Conservation (phyloP, 768 basidiomycete species). For the Suillus clintonianus region DNA sequence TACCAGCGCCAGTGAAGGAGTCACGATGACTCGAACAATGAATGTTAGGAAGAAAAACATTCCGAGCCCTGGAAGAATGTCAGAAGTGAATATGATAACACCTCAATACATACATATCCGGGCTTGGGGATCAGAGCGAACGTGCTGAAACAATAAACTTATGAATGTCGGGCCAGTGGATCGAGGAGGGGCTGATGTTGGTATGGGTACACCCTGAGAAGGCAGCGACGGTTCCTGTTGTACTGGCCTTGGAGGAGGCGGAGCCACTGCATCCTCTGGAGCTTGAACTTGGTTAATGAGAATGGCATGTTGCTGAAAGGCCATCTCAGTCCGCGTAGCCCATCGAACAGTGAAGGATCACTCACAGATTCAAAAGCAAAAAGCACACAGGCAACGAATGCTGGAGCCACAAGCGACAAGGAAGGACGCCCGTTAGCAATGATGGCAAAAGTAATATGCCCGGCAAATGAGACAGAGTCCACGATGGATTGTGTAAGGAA, state of each 20-base stretch:
- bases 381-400: constrained; percentile 78
- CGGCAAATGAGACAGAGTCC: constrained; percentile 84
- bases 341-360: constrained; percentile 6
- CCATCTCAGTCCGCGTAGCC: not conserved
- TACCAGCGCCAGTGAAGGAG: constrained; percentile 62
- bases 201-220: constrained; percentile 21
- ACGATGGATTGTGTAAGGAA: constrained; percentile 79
- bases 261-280: constrained; percentile 56
- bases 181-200: constrained; percentile 17
- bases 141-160: constrained; percentile 55
- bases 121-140: constrained; percentile 70
- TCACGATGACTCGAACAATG: constrained; percentile 73
- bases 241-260: constrained; percentile 26
- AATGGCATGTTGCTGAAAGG: constrained; percentile 75
- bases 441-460: constrained; percentile 87
- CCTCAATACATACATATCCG: constrained; percentile 58
- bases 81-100: not conserved
- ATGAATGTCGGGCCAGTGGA: constrained; percentile 33
- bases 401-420: constrained; percentile 78
- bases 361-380: constrained; percentile 84
- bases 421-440: constrained; percentile 82
- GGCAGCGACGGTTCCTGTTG: constrained; percentile 10
- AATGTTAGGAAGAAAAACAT: constrained; percentile 70
- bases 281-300: constrained; percentile 83
- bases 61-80: constrained; percentile 53